Evolutionary conservation across 345 rosid genomes (phyloP), one percentile per base, ranked within the genome.

Genomic region (Gossypium arboreum): DNA sequence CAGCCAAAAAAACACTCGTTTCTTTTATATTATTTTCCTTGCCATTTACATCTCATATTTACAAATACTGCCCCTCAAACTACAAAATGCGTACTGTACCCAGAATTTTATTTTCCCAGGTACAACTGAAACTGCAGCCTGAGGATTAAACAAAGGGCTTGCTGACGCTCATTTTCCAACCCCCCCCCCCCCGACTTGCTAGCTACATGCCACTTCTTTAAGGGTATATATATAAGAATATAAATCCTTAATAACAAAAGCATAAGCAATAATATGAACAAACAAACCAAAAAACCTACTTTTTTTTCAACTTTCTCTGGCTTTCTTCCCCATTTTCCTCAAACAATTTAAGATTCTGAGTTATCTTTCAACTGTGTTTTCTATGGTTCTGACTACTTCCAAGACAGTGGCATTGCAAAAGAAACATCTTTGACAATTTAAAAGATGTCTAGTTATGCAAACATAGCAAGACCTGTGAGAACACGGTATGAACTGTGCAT

Each of bases 361-460:
- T 25, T 5, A 48, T 81, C 63, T 56, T 65, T 39, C 78, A 48
- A 20, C 67, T 2, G 34, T 81, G 47, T 56, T 71, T 68, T 76
- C 79, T 43, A 69, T 73, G 24, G 79, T 76, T 81, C 81, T 86
- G 52, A 85, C 61, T 16, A 92, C 94, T 20, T 90, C 91, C 47
- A 69, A 51, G 58, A 95, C 92, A 0, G 94, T 87, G 25, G 93
- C 96, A 47, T 93, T 91, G 92, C 99, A 95, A 71, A 95, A 93
- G 88, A 92, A 95, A 78, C 99, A 95, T 84, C 98, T 87, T 79
- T 88, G 85, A 77, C 97, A 91, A 27, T 95, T 95, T 20, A 91
- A 84, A 75, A 90, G 97, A 84, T 95, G 99, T 69, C 99, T 88
- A n/a, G 88, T 88, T 81, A 92, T 93, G 92, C 99, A 95, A 25